These are phyloP conservation scores for Psilocybe tampanensis DNA, from an alignment of 768 basidiomycete species.

Conservation along the genomic window DNA sequence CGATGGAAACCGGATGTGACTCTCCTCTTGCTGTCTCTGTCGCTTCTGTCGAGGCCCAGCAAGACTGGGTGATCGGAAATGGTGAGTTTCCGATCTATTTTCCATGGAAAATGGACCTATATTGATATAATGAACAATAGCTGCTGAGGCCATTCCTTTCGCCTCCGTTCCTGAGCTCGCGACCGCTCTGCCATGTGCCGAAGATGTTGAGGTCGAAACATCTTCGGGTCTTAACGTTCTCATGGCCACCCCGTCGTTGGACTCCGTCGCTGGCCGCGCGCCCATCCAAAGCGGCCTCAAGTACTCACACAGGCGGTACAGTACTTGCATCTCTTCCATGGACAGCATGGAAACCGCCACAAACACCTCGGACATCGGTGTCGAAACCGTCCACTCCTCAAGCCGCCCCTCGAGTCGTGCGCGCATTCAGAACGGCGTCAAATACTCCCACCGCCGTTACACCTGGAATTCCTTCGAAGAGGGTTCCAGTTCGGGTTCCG, in stretches of 20 bases:
- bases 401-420: background rate
- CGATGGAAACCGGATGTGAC: too few species aligned
- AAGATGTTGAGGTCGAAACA: too few species aligned
- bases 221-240: background rate
- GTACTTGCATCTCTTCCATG: background rate
- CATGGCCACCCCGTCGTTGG: background rate
- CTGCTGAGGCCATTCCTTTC: background rate
- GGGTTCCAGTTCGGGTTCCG: background rate
- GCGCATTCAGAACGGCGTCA: background rate
- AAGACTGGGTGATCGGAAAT: background rate
- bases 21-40: conserved; percentile 2
- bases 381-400: too few species aligned
- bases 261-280: background rate
- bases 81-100: background rate
- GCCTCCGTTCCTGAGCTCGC: background rate
- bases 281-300: background rate
- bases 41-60: background rate
- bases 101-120: too few species aligned
- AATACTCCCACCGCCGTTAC: background rate
- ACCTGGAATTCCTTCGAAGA: background rate
- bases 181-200: background rate
- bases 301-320: background rate
- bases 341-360: background rate
- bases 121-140: too few species aligned
- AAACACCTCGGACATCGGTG: background rate